Base-by-base conservation (phyloP, 1,284 basidiomycete genomes). In the Laetiporus sulphureus region DNA sequence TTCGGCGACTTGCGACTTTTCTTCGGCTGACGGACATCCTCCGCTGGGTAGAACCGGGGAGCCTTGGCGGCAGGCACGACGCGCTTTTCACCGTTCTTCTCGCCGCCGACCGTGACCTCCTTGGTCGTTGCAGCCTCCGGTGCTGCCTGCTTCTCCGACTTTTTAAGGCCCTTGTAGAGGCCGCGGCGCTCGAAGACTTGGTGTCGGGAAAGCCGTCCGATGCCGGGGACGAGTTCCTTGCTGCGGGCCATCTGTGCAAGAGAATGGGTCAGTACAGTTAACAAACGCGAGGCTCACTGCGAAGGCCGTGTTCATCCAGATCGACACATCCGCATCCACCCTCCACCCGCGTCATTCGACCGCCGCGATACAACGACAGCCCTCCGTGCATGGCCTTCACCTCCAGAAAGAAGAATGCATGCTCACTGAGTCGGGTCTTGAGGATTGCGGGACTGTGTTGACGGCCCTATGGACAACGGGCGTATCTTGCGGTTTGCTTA, bases 21-120 rank as follows among this genome's bases (percentile, higher is more conserved):
- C 79, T 95, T 96, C 63, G 90, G 90, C 61, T 77, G 73, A 57
- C 77, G 83, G 49, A 94, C 84, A 65, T 98, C 95, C 67, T 99
- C 95, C 52, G 92, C 89, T 44, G 95, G 93, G 77, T 98, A 99
- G 83, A 87, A 97, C 62, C 91, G 90, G 44, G 90, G 76, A 39
- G 92, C 93, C 73, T 97, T 97, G 52, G 72, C 60, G 34, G 83
- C 83, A 58, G 94, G 86, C 60, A 93, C 78, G 48, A 86, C 68
- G 66, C 95, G 91, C 63, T 84, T 89, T 61, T 78, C 75, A 55
- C 91, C 90, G 70, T 98, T 98, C 75, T 91, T 94, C 60, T 81
- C 86, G 55, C 93, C 93, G 52, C 87, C 84, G 54, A 97, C 73
- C 52, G 75, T 67, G 64, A 91, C 90, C 77, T 95, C 91, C 64